These are phyloP conservation scores for Alternaria sp. DNA, from an alignment of 2,329 filamentous ascomycete genomes.

Conservation along the genomic window DNA sequence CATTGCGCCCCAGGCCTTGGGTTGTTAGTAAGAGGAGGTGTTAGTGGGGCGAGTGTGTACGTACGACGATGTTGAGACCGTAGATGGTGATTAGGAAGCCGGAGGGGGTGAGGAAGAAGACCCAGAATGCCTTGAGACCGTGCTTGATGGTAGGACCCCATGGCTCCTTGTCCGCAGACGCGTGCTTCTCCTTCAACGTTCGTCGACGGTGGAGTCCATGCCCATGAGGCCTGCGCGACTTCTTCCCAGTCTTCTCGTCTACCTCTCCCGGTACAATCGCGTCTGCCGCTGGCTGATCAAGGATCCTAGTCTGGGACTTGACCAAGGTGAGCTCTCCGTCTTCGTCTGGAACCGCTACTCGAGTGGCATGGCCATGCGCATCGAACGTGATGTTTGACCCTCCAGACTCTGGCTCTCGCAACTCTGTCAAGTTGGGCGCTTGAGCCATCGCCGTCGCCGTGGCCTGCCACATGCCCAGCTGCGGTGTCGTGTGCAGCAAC, in stretches of 20 bases:
- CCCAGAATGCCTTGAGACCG: constrained; percentile 68
- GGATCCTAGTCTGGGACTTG: constrained; percentile 14
- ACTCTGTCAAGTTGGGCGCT: constrained; percentile 51
- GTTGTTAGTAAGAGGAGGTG: not conserved
- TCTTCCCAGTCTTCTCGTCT: not conserved
- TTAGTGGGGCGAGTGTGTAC: not conserved
- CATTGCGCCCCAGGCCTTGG: constrained; percentile 82
- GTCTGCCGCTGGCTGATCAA: not conserved
- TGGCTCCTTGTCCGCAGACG: constrained; percentile 30
- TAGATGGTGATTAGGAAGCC: constrained; percentile 81
- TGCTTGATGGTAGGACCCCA: constrained; percentile 65
- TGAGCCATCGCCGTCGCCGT: constrained; percentile 49
- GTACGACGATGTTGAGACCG: constrained; percentile 73
- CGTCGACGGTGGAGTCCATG: not conserved
- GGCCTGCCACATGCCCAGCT: constrained; percentile 52
- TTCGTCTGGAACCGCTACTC: constrained; percentile 21
- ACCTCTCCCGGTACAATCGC: not conserved
- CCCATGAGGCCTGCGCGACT: not conserved
- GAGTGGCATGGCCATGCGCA: constrained; percentile 20
- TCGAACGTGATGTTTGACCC: constrained; percentile 28
- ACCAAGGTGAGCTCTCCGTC: constrained; percentile 12
- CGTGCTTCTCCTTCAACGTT: constrained; percentile 30
- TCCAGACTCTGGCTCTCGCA: constrained; percentile 28
- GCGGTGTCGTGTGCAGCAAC: constrained; percentile 43
- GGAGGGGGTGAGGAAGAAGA: constrained; percentile 74